Evolutionary conservation across 2,329 filamentous ascomycete genomes (phyloP), one percentile per base, ranked within the genome.

Genomic region (Hirsutella minnesotensis): DNA sequence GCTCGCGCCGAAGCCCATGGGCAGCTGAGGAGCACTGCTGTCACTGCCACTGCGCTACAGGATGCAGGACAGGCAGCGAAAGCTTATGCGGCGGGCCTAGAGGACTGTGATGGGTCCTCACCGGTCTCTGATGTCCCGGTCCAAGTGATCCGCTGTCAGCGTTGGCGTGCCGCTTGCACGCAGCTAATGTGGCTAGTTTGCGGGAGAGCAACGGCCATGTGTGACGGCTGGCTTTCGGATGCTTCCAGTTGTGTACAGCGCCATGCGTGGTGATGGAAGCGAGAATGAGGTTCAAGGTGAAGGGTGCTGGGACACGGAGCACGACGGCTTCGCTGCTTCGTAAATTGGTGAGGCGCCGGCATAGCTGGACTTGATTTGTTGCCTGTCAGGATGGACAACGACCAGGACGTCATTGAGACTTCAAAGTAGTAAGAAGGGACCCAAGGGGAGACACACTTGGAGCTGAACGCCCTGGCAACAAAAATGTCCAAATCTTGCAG

Each of bases 111-210:
- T 27, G 24, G 24, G 24, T 30, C 42, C 42, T 39, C 42, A 43
- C 42, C 42, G 38, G 42, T 43, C 38, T 43, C 38, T 40, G 42
- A 33, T 10, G 24, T 27, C 24, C 24, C 24, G 24, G 24, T 27
- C 24, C 24, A 27, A 27, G 24, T 27, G 24, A 27, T 12, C 24
- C 7, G 7, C 12, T 27, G 24, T 27, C 36, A 24, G 36, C 36
- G 5, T 21, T 37, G 38, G 38, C 33, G 42, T 29, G 37, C 21
- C 42, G 27, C 36, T 39, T 19, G 21, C 37, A 30, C 41, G 27
- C 30, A 35, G 38, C n/a, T 38, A 30, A 22, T 38, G 36, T 24
- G 21, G 13, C 19, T 38, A 15, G 36, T 5, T 19, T 20, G 36
- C 36, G 37, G 20, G 21, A 35, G 33, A 35, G 33, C 33, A 35